Evolutionary conservation across 495 filamentous ascomycete genomes (phyloP).

Genomic region (Sabuloglossum arenarium): DNA sequence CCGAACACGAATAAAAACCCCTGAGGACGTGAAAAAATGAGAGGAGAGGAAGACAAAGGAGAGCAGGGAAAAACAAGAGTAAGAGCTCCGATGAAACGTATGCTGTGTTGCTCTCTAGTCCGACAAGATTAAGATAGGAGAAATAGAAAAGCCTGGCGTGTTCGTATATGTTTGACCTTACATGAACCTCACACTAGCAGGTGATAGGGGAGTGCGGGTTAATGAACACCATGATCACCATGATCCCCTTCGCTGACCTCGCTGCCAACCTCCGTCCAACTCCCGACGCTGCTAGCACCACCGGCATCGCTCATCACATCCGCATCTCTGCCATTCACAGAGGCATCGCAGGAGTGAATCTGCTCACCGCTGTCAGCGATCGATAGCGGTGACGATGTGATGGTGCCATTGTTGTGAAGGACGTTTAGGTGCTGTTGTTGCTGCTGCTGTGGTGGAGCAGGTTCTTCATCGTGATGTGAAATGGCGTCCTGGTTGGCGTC

Average conservation of each 20-base stretch:
- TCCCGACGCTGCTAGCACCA: slow-evolving; percentile 41
- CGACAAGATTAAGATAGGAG: too few species aligned
- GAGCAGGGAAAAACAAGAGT: too few species aligned
- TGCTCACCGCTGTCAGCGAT: slow-evolving; percentile 2
- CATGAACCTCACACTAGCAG: too few species aligned
- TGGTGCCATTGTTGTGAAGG: not conserved
- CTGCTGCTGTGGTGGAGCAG: not conserved
- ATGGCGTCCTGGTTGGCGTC: not conserved
- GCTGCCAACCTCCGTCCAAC: slow-evolving; percentile 65
- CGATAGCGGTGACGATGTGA: not conserved
- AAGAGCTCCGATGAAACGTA: too few species aligned
- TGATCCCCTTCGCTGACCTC: slow-evolving; percentile 37
- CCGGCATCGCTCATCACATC: slow-evolving; percentile 49
- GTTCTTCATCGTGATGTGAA: not conserved
- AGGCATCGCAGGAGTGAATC: slow-evolving; percentile 14
- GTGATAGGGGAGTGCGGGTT: not conserved
- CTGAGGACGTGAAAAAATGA: too few species aligned
- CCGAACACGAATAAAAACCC: too few species aligned
- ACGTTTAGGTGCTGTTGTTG: not conserved
- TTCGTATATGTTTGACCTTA: too few species aligned
- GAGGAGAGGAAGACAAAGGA: too few species aligned
- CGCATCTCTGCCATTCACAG: slow-evolving; percentile 18
- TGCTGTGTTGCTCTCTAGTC: too few species aligned
- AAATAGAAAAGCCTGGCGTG: too few species aligned
- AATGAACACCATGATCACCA: not conserved